These are phyloP conservation scores for Malus hybrid DNA, from an alignment of 331 rosid genomes.

Conservation along the genomic window DNA sequence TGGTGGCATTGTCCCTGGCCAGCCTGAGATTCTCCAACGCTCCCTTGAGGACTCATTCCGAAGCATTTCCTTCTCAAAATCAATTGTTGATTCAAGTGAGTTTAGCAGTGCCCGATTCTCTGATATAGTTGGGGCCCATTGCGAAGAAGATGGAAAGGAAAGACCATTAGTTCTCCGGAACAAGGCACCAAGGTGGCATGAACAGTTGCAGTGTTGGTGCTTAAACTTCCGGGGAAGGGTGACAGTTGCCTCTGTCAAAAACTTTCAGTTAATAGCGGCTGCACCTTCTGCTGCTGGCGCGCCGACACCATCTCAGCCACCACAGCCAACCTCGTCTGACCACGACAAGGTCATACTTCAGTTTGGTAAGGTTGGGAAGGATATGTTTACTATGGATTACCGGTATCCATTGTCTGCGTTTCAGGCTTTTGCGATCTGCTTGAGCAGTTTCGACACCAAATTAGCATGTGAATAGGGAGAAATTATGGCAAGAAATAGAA, in stretches of 20 bases:
- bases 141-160: conserved; percentile 52
- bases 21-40: conserved; percentile 66
- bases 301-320: conserved; percentile 26
- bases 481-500: conserved; percentile 20
- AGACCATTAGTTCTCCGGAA: conserved; percentile 66
- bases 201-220: conserved; percentile 93
- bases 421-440: conserved; percentile 91
- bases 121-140: conserved; percentile 34
- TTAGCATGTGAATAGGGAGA: conserved; percentile 82
- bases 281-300: conserved; percentile 43
- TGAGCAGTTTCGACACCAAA: conserved; percentile 95
- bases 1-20: conserved; percentile 71
- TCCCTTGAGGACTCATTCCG: conserved; percentile 80
- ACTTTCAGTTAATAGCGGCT: conserved; percentile 73
- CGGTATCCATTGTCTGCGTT: conserved; percentile 86
- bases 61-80: conserved; percentile 67
- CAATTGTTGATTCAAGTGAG: conserved; percentile 38
- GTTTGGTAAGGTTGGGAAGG: conserved; percentile 90
- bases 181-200: conserved; percentile 92
- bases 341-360: conserved; percentile 90
- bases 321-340: conserved; percentile 56
- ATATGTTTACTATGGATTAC: conserved; percentile 89
- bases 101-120: conserved; percentile 80
- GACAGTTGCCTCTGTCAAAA: conserved; percentile 87
- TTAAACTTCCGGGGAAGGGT: conserved; percentile 86